phyloP scores from a whole-genome alignment of 2,329 filamentous ascomycete species.

The Pseudophaeomoniella oleicola region DNA sequence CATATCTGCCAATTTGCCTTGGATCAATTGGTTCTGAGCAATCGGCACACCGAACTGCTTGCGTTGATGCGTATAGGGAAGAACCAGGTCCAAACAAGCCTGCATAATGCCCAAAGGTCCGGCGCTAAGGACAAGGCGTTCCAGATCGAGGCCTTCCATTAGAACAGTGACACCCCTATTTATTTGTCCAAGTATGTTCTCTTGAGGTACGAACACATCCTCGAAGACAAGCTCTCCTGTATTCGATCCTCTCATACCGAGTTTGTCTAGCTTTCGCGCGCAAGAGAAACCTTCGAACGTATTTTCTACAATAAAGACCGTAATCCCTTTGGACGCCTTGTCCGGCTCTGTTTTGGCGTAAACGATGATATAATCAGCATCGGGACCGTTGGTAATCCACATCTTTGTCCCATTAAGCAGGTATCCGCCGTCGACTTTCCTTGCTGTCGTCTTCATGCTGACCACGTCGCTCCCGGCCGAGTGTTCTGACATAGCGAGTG shows the following conservation, averaged over 20 bases:
- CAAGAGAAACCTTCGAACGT: constrained; percentile 63
- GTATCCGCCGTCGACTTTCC: constrained; percentile 69
- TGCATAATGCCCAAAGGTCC: constrained; percentile 93
- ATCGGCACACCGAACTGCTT: constrained; percentile 81
- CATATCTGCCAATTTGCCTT: constrained; percentile 92
- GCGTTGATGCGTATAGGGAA: constrained; percentile 79
- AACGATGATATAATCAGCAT: constrained; percentile 86
- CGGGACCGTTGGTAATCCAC: constrained; percentile 98
- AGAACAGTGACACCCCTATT: constrained; percentile 78
- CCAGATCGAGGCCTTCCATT: constrained; percentile 92
- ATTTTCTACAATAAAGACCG: constrained; percentile 76
- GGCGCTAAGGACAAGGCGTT: constrained; percentile 79
- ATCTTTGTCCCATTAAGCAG: constrained; percentile 84
- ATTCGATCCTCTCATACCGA: constrained; percentile 95
- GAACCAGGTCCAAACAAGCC: constrained; percentile 65
- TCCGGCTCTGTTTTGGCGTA: constrained; percentile 87
- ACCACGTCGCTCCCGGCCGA: constrained; percentile 88
- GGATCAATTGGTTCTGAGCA: constrained; percentile 82
- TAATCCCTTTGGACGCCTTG: constrained; percentile 76
- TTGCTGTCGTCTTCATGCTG: constrained; percentile 80
- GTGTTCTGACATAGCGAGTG: constrained; percentile 88
- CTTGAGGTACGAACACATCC: constrained; percentile 70
- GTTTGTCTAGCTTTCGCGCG: constrained; percentile 85
- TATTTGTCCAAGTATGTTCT: constrained; percentile 65
- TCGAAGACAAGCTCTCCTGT: constrained; percentile 91